These are phyloP conservation scores for Yamadazyma songkhlaensis DNA, from an alignment of 1,139 yeast genomes.

Conservation along the genomic window DNA sequence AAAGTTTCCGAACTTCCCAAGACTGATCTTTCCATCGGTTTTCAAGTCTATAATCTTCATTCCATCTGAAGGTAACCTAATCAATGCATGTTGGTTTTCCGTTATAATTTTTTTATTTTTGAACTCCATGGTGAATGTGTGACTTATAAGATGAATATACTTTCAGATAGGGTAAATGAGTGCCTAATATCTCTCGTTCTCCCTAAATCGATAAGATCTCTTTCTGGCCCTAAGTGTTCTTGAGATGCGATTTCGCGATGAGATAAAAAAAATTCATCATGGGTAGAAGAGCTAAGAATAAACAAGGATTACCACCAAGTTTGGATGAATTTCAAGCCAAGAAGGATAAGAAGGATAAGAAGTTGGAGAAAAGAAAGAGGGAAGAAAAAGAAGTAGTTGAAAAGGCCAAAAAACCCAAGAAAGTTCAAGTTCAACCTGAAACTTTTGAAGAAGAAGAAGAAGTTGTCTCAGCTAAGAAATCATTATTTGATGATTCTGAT, in stretches of 20 bases:
- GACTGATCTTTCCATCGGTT: conserved; percentile 55
- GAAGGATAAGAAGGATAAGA: conserved; percentile 48
- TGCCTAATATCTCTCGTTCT: no score
- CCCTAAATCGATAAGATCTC: no score
- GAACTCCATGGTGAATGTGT: no score
- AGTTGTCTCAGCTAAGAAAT: conserved; percentile 62
- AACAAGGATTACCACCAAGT: conserved; percentile 87
- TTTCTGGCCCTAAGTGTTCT: no score
- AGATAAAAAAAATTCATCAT: conserved; percentile 29
- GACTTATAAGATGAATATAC: no score
- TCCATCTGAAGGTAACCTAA: conserved; percentile 80
- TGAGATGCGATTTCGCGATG: no score
- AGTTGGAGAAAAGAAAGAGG: conserved; percentile 25
- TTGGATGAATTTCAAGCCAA: conserved; percentile 74
- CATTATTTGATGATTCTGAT: conserved; percentile 73
- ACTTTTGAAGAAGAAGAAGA: conserved; percentile 32
- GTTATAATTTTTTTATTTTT: conserved; percentile 5
- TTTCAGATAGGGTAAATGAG: no score
- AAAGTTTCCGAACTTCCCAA: conserved; percentile 93
- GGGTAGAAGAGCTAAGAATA: conserved; percentile 92
- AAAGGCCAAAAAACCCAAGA: conserved; percentile 13
- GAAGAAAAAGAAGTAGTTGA: conserved; percentile 23
- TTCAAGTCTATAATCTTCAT: conserved; percentile 66
- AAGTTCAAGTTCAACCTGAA: conserved; percentile 18
- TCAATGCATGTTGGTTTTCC: conserved; percentile 57